phyloP scores from a whole-genome alignment of 139 green algal genomes.

The Chlorella sp. region DNA sequence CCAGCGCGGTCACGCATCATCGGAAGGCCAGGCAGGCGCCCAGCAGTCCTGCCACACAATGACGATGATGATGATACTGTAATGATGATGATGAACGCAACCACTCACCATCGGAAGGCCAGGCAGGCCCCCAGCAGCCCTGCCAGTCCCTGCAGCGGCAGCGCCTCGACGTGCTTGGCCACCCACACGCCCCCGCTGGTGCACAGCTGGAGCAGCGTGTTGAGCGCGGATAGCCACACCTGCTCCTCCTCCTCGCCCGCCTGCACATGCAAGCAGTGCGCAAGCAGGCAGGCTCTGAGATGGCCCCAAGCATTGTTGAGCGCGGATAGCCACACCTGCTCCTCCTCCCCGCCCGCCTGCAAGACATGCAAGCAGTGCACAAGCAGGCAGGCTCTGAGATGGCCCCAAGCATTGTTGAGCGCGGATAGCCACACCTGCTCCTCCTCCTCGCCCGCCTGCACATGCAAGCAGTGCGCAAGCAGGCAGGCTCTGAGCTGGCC shows the following conservation, averaged over 20 bases:
- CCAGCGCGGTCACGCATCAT: conserved; percentile 15
- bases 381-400: not conserved
- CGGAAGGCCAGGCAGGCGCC: conserved; percentile 15
- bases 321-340: conserved; percentile 55
- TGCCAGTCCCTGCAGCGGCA: conserved; percentile 37
- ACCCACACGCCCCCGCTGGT: conserved; percentile 45
- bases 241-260: conserved; percentile 27
- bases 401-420: conserved; percentile 27
- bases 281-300: not conserved
- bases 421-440: conserved; percentile 57
- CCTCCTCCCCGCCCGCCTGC: conserved; percentile 25
- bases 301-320: conserved; percentile 26
- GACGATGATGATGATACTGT: no score
- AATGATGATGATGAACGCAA: no score
- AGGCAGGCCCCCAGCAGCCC: conserved; percentile 47
- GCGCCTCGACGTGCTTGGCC: conserved; percentile 19
- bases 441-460: conserved; percentile 23
- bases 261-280: conserved; percentile 7
- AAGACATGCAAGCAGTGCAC: not conserved
- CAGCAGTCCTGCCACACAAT: no score
- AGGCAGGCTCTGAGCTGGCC: not conserved
- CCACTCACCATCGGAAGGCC: conserved; percentile 16
- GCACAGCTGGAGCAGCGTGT: conserved; percentile 52
- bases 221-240: conserved; percentile 59
- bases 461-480: not conserved